Evolutionary conservation across 805 yeast species (phyloP).

Genomic region (Ogataea glucozyma): DNA sequence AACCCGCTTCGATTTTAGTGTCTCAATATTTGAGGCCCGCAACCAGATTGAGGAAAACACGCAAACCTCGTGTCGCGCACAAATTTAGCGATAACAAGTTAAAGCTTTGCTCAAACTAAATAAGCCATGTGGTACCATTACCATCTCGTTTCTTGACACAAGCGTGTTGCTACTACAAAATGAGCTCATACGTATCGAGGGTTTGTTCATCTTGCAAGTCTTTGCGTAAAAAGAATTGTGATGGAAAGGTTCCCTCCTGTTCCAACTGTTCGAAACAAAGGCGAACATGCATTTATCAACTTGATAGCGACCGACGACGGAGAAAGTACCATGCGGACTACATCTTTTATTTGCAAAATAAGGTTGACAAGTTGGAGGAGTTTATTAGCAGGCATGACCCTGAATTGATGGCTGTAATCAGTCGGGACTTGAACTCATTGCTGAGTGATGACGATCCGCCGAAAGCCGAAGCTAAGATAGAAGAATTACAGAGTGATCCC

Average conservation of each 20-base stretch:
- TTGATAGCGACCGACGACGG: slow-evolving; percentile 33
- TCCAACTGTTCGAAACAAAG: slow-evolving; percentile 22
- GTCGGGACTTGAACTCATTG: no score
- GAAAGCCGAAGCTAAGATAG: no score
- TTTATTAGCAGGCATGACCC: slow-evolving; percentile 30
- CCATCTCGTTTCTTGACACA: no score
- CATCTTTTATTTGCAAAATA: slow-evolving; percentile 31
- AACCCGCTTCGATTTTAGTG: no score
- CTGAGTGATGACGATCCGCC: no score
- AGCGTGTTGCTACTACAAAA: not conserved
- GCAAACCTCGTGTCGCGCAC: no score
- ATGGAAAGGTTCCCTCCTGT: slow-evolving; percentile 29
- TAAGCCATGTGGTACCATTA: no score
- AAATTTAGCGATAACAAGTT: no score
- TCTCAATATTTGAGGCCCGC: no score
- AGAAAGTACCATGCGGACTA: slow-evolving; percentile 38
- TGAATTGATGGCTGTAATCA: slow-evolving; percentile 5
- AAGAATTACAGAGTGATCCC: no score
- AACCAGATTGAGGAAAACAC: no score
- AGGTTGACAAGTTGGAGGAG: slow-evolving; percentile 22
- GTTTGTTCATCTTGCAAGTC: slow-evolving; percentile 24
- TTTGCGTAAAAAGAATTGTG: slow-evolving; percentile 23
- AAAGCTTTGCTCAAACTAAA: no score
- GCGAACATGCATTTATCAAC: slow-evolving; percentile 24
- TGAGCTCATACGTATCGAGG: slow-evolving; percentile 7